Evolutionary conservation across 768 basidiomycete species (phyloP).

Genomic region (Leccinellum rugosiceps): DNA sequence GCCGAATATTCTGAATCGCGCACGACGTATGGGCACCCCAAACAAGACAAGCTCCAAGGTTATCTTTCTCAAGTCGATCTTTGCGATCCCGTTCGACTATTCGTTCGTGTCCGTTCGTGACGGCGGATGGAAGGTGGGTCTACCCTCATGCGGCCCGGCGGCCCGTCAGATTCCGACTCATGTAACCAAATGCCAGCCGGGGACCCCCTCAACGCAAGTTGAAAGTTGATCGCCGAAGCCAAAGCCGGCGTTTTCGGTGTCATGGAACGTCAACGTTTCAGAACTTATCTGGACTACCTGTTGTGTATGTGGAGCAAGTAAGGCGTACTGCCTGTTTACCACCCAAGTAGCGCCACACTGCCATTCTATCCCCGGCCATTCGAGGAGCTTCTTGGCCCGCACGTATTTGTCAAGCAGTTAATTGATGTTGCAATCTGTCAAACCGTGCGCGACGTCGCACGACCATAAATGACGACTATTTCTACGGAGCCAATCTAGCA

Average conservation of each 20-base stretch:
- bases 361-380: neutral
- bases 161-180: neutral
- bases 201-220: neutral
- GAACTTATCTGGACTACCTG: neutral
- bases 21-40: neutral
- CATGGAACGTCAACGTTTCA: neutral
- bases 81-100: neutral
- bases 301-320: neutral
- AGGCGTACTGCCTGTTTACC: neutral
- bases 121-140: neutral
- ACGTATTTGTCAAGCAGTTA: neutral
- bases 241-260: neutral
- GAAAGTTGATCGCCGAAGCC: neutral
- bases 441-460: neutral
- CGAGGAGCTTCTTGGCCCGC: neutral
- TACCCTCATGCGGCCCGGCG: neutral
- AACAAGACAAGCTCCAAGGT: too few species aligned
- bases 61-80: too few species aligned
- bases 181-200: neutral
- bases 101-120: too few species aligned
- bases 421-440: neutral
- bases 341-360: neutral
- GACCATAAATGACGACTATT: neutral
- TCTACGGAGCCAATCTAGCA: neutral
- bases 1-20: neutral